Conservation (phyloP, 768 basidiomycete genomes). For the Collybia sordida region DNA sequence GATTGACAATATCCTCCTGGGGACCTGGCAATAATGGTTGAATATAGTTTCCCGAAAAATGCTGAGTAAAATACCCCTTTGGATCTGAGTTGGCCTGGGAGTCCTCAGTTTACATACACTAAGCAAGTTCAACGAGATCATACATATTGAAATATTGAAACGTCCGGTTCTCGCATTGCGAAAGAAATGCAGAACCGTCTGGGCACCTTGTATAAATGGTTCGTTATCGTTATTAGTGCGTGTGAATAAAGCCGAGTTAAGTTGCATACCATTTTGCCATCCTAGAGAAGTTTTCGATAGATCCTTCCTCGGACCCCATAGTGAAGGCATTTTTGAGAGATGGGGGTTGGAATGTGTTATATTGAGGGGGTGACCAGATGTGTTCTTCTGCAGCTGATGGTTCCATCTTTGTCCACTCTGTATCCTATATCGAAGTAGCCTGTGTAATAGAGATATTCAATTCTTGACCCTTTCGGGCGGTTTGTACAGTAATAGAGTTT, state of each 20-base stretch:
- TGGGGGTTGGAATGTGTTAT: constrained; percentile 22
- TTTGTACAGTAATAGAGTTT: too few relatives aligned
- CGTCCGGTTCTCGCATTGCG: constrained; percentile 69
- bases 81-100: background rate
- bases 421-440: too few relatives aligned
- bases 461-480: too few relatives aligned
- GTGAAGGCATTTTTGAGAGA: constrained; percentile 4
- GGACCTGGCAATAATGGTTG: background rate
- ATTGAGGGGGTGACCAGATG: constrained; percentile 17
- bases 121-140: constrained; percentile 15
- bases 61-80: background rate
- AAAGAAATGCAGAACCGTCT: constrained; percentile 69
- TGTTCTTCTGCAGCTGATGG: background rate
- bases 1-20: background rate
- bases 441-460: too few relatives aligned
- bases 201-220: constrained; percentile 52
- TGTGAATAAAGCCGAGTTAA: background rate
- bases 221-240: background rate
- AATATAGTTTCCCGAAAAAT: background rate
- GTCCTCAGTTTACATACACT: background rate
- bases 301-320: constrained; percentile 20
- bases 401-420: too few relatives aligned
- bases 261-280: constrained; percentile 52
- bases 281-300: constrained; percentile 49
- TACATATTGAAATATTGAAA: constrained; percentile 58